Evolutionary conservation across 2,329 filamentous ascomycete genomes (phyloP), one percentile per base, ranked within the genome.

Genomic region (Pestalotiopsis sp.): DNA sequence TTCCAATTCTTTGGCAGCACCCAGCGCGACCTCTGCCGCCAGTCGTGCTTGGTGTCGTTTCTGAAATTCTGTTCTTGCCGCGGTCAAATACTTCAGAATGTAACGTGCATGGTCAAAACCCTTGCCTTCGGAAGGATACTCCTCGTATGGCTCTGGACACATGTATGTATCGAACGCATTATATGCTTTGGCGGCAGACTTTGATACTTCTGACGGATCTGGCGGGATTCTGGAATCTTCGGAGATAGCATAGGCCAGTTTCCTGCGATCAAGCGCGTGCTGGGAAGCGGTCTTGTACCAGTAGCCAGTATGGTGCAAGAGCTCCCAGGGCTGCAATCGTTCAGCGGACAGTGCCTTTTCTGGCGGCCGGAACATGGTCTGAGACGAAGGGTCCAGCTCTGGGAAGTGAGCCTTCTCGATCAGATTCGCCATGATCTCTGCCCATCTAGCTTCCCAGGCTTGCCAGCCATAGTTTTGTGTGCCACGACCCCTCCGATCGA

Each of bases 401-500:
- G 82, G 80, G 13, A 89, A 80, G 22, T 84, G 82, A 30, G 84
- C 81, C 69, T 83, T 86, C 69, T 88, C 84, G 20, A 90, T 84
- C 69, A 90, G 75, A 58, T 87, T 83, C 2, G 87, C 88, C 89
- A 91, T 91, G 13, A 89, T 80, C 24, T 81, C 82, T 17, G 87
- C 85, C 89, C 89, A 91, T 67, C 92, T 87, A 55, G 93, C 90
- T 80, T 97, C 92, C 94, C 95, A 99, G 1, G 95, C 94, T 75
- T 94, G 88, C 93, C 94, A 98, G 5, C 94, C 93, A 77, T 98
- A 98, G 71, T 93, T 97, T 39, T 89, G 88, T 2, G 93, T 94
- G 0, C 95, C 95, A 73, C 93, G 93, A 3, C 94, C 94, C 72
- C 92, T 89, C 20, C 92, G 87, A 75, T 97, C 93, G 17, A 98